phyloP scores from a whole-genome alignment of 116 monocot genomes.

The Cymodocea nodosa region DNA sequence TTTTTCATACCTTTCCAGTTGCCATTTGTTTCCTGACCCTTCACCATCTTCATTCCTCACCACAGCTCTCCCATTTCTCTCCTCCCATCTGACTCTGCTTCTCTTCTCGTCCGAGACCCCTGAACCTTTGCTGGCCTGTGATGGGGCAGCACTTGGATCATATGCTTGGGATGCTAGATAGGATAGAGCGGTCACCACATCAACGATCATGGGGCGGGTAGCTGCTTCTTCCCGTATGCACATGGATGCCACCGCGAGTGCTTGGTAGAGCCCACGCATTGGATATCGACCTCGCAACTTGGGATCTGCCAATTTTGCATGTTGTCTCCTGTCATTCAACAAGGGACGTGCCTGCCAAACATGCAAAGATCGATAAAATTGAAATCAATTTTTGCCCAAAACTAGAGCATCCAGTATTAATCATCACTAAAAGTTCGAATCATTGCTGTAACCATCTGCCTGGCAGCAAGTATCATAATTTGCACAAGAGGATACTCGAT shows the following conservation, averaged over 20 bases:
- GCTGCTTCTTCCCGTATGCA: constrained; percentile 84
- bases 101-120: constrained; percentile 13
- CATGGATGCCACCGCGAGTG: constrained; percentile 85
- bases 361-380: not conserved
- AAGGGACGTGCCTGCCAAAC: constrained; percentile 66
- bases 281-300: constrained; percentile 71
- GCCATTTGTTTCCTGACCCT: constrained; percentile 21
- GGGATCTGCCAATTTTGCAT: constrained; percentile 66
- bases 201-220: constrained; percentile 69
- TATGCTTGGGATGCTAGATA: constrained; percentile 54
- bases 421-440: too few relatives aligned
- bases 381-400: not conserved
- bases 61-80: constrained; percentile 11
- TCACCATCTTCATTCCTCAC: constrained; percentile 24
- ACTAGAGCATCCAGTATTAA: too few relatives aligned
- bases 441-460: too few relatives aligned
- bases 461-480: too few relatives aligned
- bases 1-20: constrained; percentile 12
- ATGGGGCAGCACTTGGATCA: constrained; percentile 22
- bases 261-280: constrained; percentile 84
- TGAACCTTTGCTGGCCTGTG: not conserved
- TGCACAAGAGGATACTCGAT: too few relatives aligned
- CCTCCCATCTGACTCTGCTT: constrained; percentile 6
- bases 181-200: constrained; percentile 81
- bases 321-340: constrained; percentile 65